Evolutionary conservation across 176 grass and related monocot genomes (phyloP), one percentile per base, ranked within the genome.

Genomic region (Aegilops tauschii): DNA sequence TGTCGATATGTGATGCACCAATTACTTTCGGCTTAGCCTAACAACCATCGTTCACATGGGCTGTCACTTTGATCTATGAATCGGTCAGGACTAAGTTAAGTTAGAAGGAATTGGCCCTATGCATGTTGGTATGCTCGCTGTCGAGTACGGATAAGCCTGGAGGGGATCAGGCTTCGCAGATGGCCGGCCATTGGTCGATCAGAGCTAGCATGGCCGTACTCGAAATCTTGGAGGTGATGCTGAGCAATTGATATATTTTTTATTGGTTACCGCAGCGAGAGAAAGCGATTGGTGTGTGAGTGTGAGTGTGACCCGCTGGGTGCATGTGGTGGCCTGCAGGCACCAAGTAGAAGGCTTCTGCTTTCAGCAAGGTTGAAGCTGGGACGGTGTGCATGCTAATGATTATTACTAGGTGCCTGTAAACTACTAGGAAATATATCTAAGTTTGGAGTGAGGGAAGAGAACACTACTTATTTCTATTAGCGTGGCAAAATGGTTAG

Each of bases 141-240:
- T 72, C 65, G 7, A 62, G 1, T 54, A 7, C 40, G 68, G 87
- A 89, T 85, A 85, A 80, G 87, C 31, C 10, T 1, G 6, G 2
- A 3, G 7, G 12, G 3, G 8, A 25, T 63, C n/a, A 11, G 61
- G 47, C 5, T 59, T 59, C 1, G 18, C 7, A 21, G 52, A 20
- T 0, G 10, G 54, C 17, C 14, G 13, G 11, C 10, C 12, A 31
- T 79, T 59, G 54, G 54, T 59, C 54, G 50, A 54, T 18, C 49
- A 8, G 54, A 59, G 47, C 47, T 61, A 44, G 50, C 47, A 56
- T 31, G 10, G 45, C 7, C 18, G 18, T 59, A 21, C 7, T 59
- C 0, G 7, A 59, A 70, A 82, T 70, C 20, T 82, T n/a, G 4
- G 23, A 45, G 34, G 12, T 86, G 49, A 7, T 1, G 2, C 54